Evolutionary conservation across 2,329 filamentous ascomycete species (phyloP).

Genomic region (Zasmidium citrigriseum): DNA sequence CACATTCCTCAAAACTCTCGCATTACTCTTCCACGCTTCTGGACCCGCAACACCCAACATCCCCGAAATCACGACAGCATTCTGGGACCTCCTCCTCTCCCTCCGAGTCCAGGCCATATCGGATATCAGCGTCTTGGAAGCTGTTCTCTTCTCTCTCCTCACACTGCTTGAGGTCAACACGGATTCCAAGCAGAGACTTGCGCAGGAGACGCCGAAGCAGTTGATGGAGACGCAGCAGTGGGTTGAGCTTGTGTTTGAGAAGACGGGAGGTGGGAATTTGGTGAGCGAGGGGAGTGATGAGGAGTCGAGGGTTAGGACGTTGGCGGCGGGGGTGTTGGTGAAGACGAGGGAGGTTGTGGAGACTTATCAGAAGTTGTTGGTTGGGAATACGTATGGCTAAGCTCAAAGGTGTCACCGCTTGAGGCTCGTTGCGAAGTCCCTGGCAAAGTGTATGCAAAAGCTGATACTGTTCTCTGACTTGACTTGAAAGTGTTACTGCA

Average conservation of each 20-base stretch:
- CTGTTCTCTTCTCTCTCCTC: constrained; percentile 76
- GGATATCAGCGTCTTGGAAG: constrained; percentile 65
- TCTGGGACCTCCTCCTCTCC: constrained; percentile 78
- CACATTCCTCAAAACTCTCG: constrained; percentile 82
- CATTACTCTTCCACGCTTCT: constrained; percentile 77
- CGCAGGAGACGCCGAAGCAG: constrained; percentile 71
- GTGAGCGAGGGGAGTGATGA: constrained; percentile 65
- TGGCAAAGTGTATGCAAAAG: too few relatives aligned
- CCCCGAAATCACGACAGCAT: constrained; percentile 77
- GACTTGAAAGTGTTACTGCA: too few relatives aligned
- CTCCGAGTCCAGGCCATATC: constrained; percentile 55
- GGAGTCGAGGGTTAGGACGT: constrained; percentile 75
- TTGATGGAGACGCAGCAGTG: constrained; percentile 86
- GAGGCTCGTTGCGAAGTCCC: too few relatives aligned
- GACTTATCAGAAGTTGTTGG: constrained; percentile 73
- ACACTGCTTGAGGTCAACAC: constrained; percentile 80
- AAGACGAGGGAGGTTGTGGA: constrained; percentile 79
- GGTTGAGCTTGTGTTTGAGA: constrained; percentile 74
- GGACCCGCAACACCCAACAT: constrained; percentile 77
- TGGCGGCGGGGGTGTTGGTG: constrained; percentile 76
- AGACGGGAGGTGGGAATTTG: constrained; percentile 29
- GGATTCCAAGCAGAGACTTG: constrained; percentile 67
- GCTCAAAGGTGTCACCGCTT: too few relatives aligned
- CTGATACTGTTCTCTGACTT: too few relatives aligned
- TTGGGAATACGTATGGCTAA: constrained; percentile 52